Conservation (phyloP, 106 monocot genomes). For the Agapanthus africanus region DNA sequence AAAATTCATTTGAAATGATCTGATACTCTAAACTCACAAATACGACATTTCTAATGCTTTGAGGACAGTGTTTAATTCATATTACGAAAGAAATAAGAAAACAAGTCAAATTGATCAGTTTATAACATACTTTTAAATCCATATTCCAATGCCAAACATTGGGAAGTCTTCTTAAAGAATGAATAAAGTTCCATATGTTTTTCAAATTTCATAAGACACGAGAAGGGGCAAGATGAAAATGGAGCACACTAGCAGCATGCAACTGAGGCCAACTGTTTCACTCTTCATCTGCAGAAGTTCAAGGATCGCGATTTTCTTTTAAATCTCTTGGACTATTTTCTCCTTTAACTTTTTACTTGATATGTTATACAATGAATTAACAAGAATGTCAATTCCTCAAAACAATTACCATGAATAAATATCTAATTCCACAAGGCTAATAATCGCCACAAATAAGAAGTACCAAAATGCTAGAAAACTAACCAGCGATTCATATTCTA, state of each 20-base stretch:
- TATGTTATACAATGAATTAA: not conserved
- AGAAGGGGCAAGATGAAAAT: not conserved
- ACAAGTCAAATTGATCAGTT: not conserved
- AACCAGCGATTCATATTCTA: not conserved
- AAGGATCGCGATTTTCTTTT: not conserved
- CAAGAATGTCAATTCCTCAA: not conserved
- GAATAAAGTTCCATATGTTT: no score
- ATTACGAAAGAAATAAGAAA: not conserved
- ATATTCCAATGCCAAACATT: no score
- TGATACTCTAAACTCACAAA: not conserved
- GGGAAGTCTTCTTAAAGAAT: no score
- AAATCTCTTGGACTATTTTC: not conserved
- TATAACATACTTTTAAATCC: not conserved
- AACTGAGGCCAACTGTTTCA: not conserved
- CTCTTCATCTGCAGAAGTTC: not conserved
- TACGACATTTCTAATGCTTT: not conserved
- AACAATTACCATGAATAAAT: not conserved
- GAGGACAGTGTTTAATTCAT: not conserved
- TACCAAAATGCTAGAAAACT: not conserved
- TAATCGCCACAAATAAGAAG: not conserved
- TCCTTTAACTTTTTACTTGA: no score
- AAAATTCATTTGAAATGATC: no score
- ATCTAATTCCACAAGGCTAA: not conserved
- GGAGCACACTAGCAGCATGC: not conserved
- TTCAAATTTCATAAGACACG: no score